phyloP scores from a whole-genome alignment of 78 protist species.

The Speleostelium caveatum region DNA sequence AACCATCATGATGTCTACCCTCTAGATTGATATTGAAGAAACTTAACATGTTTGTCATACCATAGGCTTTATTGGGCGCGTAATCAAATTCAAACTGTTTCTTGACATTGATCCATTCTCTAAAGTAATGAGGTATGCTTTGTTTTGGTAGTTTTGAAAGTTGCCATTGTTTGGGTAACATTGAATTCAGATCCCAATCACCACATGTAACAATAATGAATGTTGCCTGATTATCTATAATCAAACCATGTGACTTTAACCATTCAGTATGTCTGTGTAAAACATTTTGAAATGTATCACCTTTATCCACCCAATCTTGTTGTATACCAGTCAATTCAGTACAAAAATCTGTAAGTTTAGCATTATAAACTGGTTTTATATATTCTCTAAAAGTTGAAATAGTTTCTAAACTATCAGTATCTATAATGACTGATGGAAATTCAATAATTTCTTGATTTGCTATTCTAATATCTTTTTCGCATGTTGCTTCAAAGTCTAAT shows the following conservation, averaged over 20 bases:
- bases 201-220: conserved; percentile 68
- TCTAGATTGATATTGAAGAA: conserved; percentile 28
- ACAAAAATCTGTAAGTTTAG: conserved; percentile 82
- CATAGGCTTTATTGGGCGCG: background rate
- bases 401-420: background rate
- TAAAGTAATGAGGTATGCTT: conserved; percentile 10
- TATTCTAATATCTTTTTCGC: conserved; percentile 27
- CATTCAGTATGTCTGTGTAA: conserved; percentile 49
- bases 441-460: conserved; percentile 88
- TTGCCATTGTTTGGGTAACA: conserved; percentile 32
- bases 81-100: background rate
- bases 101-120: conserved; percentile 78
- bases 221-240: background rate
- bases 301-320: conserved; percentile 83
- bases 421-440: conserved; percentile 84
- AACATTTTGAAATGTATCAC: conserved; percentile 59
- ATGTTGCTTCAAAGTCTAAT: conserved; percentile 87
- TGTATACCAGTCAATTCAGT: conserved; percentile 85
- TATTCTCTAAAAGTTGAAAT: conserved; percentile 69
- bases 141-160: background rate
- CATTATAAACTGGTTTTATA: conserved; percentile 67
- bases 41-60: conserved; percentile 55
- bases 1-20: conserved; percentile 85
- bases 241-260: conserved; percentile 9
- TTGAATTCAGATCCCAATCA: conserved; percentile 74